Conservation (phyloP, 2,329 filamentous ascomycete genomes). For the Boeremia exigua region DNA sequence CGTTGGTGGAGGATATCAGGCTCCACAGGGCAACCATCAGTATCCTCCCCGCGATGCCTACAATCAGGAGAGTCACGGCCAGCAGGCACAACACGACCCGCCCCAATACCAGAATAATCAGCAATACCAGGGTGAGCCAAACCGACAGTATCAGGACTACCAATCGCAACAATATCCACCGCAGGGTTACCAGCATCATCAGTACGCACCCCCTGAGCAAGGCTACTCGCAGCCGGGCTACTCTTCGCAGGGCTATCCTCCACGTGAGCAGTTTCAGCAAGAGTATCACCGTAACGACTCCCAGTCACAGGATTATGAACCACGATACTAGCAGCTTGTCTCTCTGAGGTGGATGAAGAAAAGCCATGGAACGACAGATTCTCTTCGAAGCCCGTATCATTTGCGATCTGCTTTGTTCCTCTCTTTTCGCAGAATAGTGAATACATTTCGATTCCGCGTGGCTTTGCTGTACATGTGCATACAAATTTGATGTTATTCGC, state of each 20-base stretch:
- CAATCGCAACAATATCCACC: slow-evolving; percentile 5
- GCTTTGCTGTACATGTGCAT: neutral
- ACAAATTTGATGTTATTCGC: neutral
- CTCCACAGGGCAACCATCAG: slow-evolving; percentile 7
- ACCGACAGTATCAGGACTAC: slow-evolving; percentile 12
- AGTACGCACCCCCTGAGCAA: slow-evolving; percentile 11
- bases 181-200: slow-evolving; percentile 5
- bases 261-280: neutral
- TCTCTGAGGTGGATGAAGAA: neutral
- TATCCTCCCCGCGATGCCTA: slow-evolving; percentile 9
- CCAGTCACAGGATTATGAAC: slow-evolving; percentile 16
- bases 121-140: slow-evolving; percentile 11
- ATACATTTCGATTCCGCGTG: neutral
- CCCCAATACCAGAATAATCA: slow-evolving; percentile 16
- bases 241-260: slow-evolving; percentile 6
- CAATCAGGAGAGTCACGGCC: slow-evolving; percentile 3
- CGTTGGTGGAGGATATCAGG: slow-evolving; percentile 19
- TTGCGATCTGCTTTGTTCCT: neutral
- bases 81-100: slow-evolving; percentile 11
- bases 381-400: neutral
- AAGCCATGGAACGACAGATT: no score
- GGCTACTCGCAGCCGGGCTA: slow-evolving; percentile 15
- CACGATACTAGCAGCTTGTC: neutral
- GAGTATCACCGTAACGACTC: slow-evolving; percentile 17
- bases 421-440: neutral